These are phyloP conservation scores for Nannochloropsis gaditana DNA, from an alignment of 108 stramenopile species.

Conservation along the genomic window DNA sequence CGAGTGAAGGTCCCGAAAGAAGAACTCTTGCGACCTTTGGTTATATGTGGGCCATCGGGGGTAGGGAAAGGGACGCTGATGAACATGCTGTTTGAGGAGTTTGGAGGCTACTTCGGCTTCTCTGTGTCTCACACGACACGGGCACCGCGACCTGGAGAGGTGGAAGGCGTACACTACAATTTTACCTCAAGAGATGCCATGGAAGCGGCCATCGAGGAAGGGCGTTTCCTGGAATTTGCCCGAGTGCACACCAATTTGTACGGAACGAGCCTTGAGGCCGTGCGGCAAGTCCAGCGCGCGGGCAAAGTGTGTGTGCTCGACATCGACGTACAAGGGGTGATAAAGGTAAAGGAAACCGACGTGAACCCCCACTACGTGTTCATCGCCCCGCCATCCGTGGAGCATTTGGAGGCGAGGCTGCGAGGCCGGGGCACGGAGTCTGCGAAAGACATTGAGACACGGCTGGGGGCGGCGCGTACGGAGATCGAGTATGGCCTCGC, in stretches of 20 bases:
- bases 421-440: slow-evolving; percentile 78
- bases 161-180: slow-evolving; percentile 74
- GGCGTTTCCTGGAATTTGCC: slow-evolving; percentile 78
- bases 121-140: slow-evolving; percentile 84
- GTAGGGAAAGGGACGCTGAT: slow-evolving; percentile 62
- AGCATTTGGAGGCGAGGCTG: slow-evolving; percentile 71
- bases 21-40: slow-evolving; percentile 38
- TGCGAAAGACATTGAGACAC: slow-evolving; percentile 66
- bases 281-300: slow-evolving; percentile 65
- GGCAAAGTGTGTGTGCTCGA: slow-evolving; percentile 86
- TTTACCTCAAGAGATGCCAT: slow-evolving; percentile 70
- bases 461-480: slow-evolving; percentile 70
- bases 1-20: background rate
- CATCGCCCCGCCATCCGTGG: slow-evolving; percentile 84
- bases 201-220: slow-evolving; percentile 61
- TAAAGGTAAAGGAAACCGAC: slow-evolving; percentile 58
- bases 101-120: slow-evolving; percentile 56
- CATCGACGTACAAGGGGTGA: slow-evolving; percentile 69
- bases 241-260: slow-evolving; percentile 93
- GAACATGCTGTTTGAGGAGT: slow-evolving; percentile 46
- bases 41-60: slow-evolving; percentile 58
- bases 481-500: slow-evolving; percentile 80
- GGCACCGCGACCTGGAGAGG: slow-evolving; percentile 63
- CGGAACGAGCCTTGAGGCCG: slow-evolving; percentile 79
- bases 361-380: slow-evolving; percentile 71